Percentiles rank a stretch among this genome's conserved stretches.
phyloP scores from a whole-genome alignment of 306 rosid genomes.

The Gleditsia sinensis region DNA sequence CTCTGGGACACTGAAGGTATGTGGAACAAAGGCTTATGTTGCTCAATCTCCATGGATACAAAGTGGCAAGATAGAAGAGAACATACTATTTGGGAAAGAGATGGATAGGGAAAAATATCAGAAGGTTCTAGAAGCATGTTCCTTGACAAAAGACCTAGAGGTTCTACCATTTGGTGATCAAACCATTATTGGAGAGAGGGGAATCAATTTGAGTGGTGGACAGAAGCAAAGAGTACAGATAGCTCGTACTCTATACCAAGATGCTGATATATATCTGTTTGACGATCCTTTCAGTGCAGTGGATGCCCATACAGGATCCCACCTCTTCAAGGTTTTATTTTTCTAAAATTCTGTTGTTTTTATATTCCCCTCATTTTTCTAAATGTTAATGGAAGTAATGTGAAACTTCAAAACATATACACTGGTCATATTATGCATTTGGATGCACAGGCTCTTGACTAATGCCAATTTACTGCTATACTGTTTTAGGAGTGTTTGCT shows the following conservation, averaged over 20 bases:
- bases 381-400: not conserved
- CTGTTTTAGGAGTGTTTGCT: conserved; percentile 79
- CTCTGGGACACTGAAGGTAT: conserved; percentile 64
- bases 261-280: conserved; percentile 84
- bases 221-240: conserved; percentile 93
- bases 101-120: conserved; percentile 78
- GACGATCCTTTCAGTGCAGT: conserved; percentile 96
- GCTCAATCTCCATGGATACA: conserved; percentile 96
- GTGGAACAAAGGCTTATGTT: conserved; percentile 86
- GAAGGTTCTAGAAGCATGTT: conserved; percentile 80
- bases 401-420: no score
- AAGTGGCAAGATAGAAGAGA: conserved; percentile 83
- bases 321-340: conserved; percentile 68
- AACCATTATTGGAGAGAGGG: conserved; percentile 86
- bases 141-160: conserved; percentile 80
- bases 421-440: not conserved
- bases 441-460: not conserved
- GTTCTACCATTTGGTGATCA: conserved; percentile 81
- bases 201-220: conserved; percentile 95
- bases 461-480: conserved; percentile 8
- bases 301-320: conserved; percentile 95
- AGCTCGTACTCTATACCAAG: conserved; percentile 85
- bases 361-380: not conserved
- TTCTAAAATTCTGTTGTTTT: not conserved
- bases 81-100: conserved; percentile 68